phyloP scores from a whole-genome alignment of 257 asterid species.

The Buddleja alternifolia region DNA sequence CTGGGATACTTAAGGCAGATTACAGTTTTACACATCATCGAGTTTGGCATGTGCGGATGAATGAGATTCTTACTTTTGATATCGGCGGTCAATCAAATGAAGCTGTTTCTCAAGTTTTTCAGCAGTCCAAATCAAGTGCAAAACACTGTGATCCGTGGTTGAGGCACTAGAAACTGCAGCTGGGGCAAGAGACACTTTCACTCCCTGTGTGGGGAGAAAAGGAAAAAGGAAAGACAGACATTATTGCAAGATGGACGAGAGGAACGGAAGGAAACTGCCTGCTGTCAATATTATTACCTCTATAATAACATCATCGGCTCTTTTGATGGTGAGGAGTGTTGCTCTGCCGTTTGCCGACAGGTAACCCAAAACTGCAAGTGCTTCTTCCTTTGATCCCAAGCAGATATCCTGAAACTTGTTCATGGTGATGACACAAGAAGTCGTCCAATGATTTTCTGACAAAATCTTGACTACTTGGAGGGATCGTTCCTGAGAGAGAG shows the following conservation, averaged over 20 bases:
- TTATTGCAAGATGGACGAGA: neutral
- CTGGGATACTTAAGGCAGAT: neutral
- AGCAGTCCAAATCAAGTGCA: constrained; percentile 72
- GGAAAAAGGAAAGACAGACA: neutral
- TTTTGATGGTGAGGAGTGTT: constrained; percentile 43
- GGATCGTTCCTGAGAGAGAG: constrained; percentile 53
- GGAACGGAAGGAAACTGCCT: too few relatives aligned
- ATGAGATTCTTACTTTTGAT: constrained; percentile 48
- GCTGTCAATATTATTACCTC: too few relatives aligned
- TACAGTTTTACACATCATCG: constrained; percentile 5
- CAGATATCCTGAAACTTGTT: constrained; percentile 62
- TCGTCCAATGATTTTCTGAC: constrained; percentile 73
- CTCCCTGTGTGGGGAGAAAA: constrained; percentile 56
- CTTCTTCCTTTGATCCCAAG: constrained; percentile 67
- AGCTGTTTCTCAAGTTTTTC: constrained; percentile 80
- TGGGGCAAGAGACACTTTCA: constrained; percentile 68
- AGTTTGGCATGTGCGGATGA: neutral
- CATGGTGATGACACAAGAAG: constrained; percentile 69
- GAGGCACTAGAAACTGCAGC: constrained; percentile 57
- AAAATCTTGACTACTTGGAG: constrained; percentile 53
- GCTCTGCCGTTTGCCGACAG: constrained; percentile 63
- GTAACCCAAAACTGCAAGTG: constrained; percentile 63
- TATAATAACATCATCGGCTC: constrained; percentile 36
- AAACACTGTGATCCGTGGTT: constrained; percentile 57
- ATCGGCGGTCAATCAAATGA: constrained; percentile 65